Percentiles rank a stretch among this genome's conserved stretches.
Conservation (phyloP, 768 basidiomycete genomes). For the Agaricus sinodeliciosus region DNA sequence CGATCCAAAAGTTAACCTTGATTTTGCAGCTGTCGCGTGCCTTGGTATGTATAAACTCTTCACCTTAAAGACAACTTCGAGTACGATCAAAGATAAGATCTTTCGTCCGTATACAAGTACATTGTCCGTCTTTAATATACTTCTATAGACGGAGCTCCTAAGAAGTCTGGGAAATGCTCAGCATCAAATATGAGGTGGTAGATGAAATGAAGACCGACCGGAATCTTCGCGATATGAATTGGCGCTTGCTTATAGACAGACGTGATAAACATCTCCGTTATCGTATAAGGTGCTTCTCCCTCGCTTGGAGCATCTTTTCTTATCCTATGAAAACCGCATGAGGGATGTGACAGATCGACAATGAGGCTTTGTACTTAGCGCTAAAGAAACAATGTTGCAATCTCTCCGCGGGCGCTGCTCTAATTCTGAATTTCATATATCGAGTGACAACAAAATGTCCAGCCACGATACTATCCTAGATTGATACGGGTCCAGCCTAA, state of each 20-base stretch:
- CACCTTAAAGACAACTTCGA: no score
- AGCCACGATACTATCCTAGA: conserved; percentile 26
- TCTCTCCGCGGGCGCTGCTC: conserved; percentile 30
- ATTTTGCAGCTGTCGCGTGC: no score
- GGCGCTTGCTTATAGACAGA: conserved; percentile 23
- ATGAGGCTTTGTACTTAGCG: conserved; percentile 29
- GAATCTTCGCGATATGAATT: conserved; percentile 21
- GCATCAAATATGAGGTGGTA: not conserved
- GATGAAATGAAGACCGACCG: not conserved
- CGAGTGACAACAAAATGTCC: conserved; percentile 34
- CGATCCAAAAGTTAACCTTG: no score
- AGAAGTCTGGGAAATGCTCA: not conserved
- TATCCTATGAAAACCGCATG: not conserved
- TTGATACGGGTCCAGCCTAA: not conserved
- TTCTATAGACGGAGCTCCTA: not conserved
- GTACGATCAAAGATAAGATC: no score
- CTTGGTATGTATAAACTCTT: no score
- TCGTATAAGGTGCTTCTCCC: conserved; percentile 14
- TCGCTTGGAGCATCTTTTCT: conserved; percentile 21
- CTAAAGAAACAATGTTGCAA: conserved; percentile 28
- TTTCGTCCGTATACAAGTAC: no score
- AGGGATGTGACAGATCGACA: not conserved
- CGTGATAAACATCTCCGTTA: conserved; percentile 30
- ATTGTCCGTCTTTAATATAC: not conserved
- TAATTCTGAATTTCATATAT: conserved; percentile 31